Evolutionary conservation across 1,284 basidiomycete species (phyloP).

Genomic region (Dichomitus squalens): DNA sequence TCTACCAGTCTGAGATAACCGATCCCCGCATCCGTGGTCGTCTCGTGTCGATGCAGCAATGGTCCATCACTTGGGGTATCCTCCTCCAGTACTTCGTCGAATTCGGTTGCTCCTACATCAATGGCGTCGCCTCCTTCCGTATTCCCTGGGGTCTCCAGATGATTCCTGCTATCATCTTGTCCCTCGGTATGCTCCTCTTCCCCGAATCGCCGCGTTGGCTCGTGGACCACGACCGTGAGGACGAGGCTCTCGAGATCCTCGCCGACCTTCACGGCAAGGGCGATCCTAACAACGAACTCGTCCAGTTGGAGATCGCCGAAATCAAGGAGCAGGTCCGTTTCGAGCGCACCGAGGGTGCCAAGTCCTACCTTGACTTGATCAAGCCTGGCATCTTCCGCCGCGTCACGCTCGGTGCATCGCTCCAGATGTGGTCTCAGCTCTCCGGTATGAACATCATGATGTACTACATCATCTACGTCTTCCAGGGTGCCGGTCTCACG

Average conservation of each 20-base stretch:
- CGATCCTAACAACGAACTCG: conserved; percentile 63
- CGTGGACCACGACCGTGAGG: conserved; percentile 61
- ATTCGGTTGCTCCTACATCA: conserved; percentile 74
- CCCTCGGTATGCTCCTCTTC: conserved; percentile 68
- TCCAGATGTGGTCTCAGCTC: conserved; percentile 53
- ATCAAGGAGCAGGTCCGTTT: conserved; percentile 75
- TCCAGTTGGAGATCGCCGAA: conserved; percentile 78
- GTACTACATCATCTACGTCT: conserved; percentile 81
- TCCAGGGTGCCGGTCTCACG: conserved; percentile 74
- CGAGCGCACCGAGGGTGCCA: conserved; percentile 73
- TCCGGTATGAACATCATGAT: conserved; percentile 66
- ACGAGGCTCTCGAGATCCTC: conserved; percentile 76
- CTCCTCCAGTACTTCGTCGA: conserved; percentile 75
- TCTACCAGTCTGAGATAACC: conserved; percentile 71
- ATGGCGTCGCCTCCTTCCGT: conserved; percentile 71
- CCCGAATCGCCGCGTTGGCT: conserved; percentile 70
- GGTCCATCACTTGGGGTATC: conserved; percentile 79
- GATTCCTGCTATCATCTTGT: conserved; percentile 73
- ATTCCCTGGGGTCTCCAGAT: conserved; percentile 81
- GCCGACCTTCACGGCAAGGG: conserved; percentile 81
- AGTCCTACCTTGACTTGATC: conserved; percentile 71
- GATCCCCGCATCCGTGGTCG: conserved; percentile 72
- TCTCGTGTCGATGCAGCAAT: conserved; percentile 78
- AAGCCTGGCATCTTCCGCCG: conserved; percentile 46
- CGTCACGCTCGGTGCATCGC: conserved; percentile 42